Evolutionary conservation across 176 grass and related monocot species (phyloP), one percentile per base, ranked within the genome.

Genomic region (Puccinellia tenuiflora): DNA sequence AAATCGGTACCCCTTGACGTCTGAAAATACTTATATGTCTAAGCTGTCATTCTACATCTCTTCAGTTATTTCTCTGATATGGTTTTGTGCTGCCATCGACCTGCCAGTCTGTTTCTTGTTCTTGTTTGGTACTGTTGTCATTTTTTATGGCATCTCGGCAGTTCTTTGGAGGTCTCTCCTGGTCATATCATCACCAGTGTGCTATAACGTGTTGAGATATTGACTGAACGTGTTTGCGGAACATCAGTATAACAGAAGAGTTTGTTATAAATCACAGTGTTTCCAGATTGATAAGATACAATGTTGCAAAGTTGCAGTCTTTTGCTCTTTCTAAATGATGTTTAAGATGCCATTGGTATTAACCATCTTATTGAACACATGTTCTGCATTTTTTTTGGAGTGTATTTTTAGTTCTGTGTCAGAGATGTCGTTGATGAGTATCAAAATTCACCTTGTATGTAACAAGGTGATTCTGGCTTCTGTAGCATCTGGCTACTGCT

Each of bases 1-100:
- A 68, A 28, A 48, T 59, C n/a, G 73, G 18, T 77, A 62, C 29
- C 28, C 34, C 24, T 81, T 81, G 71, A 81, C 20, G 67, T 85
- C 71, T 85, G 22, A 85, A 43, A 20, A 43, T 81, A 35, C 29
- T 68, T 75, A 5, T 11, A 34, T 42, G 35, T 39, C 55, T 31
- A 43, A 77, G 31, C 42, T 77, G 29, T 75, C 51, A n/a, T 37
- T 57, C 30, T 88, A 25, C 21, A n/a, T 12, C 1, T 73, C 45
- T 80, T 65, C 29, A 66, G 48, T 43, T 16, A 14, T 76, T 51
- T 68, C 6, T 1, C 9, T 70, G 51, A 18, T n/a, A 22, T 62
- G 69, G 16, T 17, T 80, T 22, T 88, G 22, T 40, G 28, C 73
- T 79, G 57, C 50, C 13, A 28, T 85, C 75, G 48, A 51, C 29